Conservation (phyloP, 2,329 filamentous ascomycete genomes). For the Neonectria hederae region DNA sequence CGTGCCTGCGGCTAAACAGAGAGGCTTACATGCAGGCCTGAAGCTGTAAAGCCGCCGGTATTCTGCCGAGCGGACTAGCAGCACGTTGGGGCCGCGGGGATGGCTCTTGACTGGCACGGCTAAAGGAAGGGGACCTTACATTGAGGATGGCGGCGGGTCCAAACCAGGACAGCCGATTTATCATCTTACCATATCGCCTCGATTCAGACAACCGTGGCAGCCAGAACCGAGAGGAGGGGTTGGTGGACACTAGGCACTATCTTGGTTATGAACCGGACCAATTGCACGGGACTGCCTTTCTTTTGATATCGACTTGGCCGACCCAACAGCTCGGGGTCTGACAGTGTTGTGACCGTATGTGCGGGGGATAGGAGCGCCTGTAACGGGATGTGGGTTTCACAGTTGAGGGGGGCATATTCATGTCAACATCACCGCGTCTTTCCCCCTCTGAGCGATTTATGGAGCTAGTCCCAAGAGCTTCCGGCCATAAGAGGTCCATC, state of each 20-base stretch:
- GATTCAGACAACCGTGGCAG: conserved; percentile 22
- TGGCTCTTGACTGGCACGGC: conserved; percentile 43
- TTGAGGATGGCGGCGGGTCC: conserved; percentile 33
- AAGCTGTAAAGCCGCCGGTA: conserved; percentile 24
- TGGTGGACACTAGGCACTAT: conserved; percentile 17
- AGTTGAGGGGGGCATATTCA: conserved; percentile 18
- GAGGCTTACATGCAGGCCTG: conserved; percentile 28
- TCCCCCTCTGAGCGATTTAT: conserved; percentile 18
- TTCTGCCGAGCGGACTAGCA: conserved; percentile 37
- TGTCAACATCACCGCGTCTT: conserved; percentile 12
- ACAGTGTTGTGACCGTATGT: conserved; percentile 21
- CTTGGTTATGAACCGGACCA: conserved; percentile 37
- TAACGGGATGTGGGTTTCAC: conserved; percentile 18
- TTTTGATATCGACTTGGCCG: conserved; percentile 25
- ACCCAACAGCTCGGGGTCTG: conserved; percentile 19
- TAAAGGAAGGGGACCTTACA: conserved; percentile 34
- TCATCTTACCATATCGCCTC: conserved; percentile 25
- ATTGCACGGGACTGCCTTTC: conserved; percentile 27
- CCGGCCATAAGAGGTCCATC: not conserved
- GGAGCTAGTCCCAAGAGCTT: not conserved
- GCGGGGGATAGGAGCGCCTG: conserved; percentile 29
- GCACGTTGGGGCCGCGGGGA: conserved; percentile 26
- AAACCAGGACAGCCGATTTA: conserved; percentile 30
- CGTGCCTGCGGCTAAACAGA: conserved; percentile 33
- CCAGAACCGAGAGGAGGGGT: conserved; percentile 19